These are phyloP conservation scores for Lepidium africanum DNA, from an alignment of 345 rosid genomes.

Conservation along the genomic window DNA sequence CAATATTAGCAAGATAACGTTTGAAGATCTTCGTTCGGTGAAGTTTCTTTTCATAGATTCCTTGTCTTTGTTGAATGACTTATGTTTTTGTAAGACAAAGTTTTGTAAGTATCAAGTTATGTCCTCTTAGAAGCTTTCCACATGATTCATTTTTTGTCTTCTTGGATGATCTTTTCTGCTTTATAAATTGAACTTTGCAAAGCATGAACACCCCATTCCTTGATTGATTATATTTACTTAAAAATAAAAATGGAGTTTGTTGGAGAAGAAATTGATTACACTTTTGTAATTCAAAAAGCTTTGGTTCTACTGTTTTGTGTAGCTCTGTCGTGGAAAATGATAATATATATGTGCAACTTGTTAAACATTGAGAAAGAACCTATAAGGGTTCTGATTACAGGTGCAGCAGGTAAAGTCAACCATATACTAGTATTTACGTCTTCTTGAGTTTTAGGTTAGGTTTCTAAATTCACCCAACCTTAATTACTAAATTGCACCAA, in stretches of 20 bases:
- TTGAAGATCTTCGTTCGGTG: neutral
- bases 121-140: conserved; percentile 12
- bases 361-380: conserved; percentile 55
- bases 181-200: conserved; percentile 3
- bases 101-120: conserved; percentile 26
- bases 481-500: too few relatives aligned
- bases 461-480: neutral
- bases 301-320: conserved; percentile 38
- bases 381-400: conserved; percentile 51
- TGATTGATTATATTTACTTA: neutral
- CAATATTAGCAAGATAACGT: neutral
- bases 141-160: neutral
- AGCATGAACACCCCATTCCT: conserved; percentile 11
- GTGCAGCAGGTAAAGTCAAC: conserved; percentile 61
- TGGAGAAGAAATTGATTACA: conserved; percentile 12
- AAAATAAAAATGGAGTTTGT: conserved; percentile 25
- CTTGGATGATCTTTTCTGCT: neutral
- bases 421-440: neutral
- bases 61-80: conserved; percentile 1
- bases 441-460: neutral
- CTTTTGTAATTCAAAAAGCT: conserved; percentile 39
- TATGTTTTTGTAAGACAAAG: neutral
- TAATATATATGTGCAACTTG: conserved; percentile 48
- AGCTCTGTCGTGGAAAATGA: conserved; percentile 46
- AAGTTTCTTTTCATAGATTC: conserved; percentile 10